Conservation (phyloP, 441 rosid genomes). For the Croton setiger region DNA sequence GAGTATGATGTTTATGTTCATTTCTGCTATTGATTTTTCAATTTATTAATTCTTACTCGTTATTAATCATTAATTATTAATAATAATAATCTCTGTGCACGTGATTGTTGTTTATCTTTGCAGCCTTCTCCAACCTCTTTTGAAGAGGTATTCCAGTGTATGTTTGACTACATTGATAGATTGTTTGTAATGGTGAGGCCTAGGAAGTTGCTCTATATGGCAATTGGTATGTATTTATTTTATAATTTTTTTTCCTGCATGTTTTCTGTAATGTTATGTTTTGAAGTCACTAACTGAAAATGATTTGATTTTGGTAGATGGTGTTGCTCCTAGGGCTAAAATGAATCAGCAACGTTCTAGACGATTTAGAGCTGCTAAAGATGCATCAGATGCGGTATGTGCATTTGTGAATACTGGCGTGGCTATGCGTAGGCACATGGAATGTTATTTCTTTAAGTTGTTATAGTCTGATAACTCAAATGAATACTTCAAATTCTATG, state of each 20-base stretch:
- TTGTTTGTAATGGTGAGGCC: conserved; percentile 92
- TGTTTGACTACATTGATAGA: conserved; percentile 89
- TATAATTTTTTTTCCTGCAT: background rate
- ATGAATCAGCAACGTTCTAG: conserved; percentile 95
- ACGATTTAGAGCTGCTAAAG: conserved; percentile 91
- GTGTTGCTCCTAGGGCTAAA: conserved; percentile 94
- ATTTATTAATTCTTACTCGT: background rate
- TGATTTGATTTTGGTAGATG: conserved; percentile 44
- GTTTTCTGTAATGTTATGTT: no score
- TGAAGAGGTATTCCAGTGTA: conserved; percentile 74
- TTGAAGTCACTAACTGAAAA: conserved; percentile 24
- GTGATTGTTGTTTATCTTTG: conserved; percentile 16
- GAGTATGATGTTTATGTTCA: conserved; percentile 34
- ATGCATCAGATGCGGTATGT: conserved; percentile 84
- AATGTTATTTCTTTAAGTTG: background rate
- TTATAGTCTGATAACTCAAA: background rate
- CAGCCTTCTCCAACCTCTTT: conserved; percentile 85
- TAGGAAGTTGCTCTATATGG: conserved; percentile 76
- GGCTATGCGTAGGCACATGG: conserved; percentile 3
- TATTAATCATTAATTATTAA: no score
- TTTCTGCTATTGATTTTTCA: background rate
- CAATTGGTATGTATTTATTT: conserved; percentile 58
- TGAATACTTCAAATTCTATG: background rate
- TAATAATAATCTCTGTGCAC: background rate
- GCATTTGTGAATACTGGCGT: conserved; percentile 9